These are phyloP conservation scores for Tetrastigma voinierianum DNA, from an alignment of 164 flowering plant genomes.

Conservation along the genomic window DNA sequence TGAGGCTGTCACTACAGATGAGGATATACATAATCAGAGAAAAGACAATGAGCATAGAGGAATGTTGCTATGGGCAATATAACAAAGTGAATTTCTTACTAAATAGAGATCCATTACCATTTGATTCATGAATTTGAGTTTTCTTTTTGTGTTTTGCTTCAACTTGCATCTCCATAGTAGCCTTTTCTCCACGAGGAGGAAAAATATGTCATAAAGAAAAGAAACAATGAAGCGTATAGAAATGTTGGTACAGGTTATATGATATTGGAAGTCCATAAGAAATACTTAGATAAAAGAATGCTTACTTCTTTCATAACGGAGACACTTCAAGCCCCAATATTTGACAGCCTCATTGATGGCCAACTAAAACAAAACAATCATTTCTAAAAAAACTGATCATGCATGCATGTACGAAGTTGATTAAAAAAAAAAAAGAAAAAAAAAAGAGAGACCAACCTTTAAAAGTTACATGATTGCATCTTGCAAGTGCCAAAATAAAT, in stretches of 20 bases:
- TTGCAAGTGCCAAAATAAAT: too few relatives aligned
- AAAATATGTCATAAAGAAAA: conserved; percentile 73
- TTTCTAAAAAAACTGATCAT: conserved; percentile 9
- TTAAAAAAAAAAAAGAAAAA: neutral
- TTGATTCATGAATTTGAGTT: conserved; percentile 89
- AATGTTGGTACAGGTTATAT: neutral
- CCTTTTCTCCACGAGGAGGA: conserved; percentile 83
- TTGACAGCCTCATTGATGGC: conserved; percentile 83
- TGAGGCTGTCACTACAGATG: too few relatives aligned
- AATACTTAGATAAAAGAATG: neutral
- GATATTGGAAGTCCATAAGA: neutral
- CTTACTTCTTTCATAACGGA: conserved; percentile 94
- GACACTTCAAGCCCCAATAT: conserved; percentile 89
- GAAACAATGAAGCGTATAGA: neutral
- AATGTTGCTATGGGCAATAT: too few relatives aligned
- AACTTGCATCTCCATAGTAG: conserved; percentile 99
- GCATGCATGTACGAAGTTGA: neutral
- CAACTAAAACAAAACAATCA: conserved; percentile 44
- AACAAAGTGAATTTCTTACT: too few relatives aligned
- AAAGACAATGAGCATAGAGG: too few relatives aligned
- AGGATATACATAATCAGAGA: too few relatives aligned
- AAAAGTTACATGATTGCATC: neutral
- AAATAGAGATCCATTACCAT: conserved; percentile 40
- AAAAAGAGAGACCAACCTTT: too few relatives aligned
- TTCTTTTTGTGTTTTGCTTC: conserved; percentile 95